These are phyloP conservation scores for Capronia americana DNA, from an alignment of 2,329 filamentous ascomycete species.

Conservation along the genomic window DNA sequence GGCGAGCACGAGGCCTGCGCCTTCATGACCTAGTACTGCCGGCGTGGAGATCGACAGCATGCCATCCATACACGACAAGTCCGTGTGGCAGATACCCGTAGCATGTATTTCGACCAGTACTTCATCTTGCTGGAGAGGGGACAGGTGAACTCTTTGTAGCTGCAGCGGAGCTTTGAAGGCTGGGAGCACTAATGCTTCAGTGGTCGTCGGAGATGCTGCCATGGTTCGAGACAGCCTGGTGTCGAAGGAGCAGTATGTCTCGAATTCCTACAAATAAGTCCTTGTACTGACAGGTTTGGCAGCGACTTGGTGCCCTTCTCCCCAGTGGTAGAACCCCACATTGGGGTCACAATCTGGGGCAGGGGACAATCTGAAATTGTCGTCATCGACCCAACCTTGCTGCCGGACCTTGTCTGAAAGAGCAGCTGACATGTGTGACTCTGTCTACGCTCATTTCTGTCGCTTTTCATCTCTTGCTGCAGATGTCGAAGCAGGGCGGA, in stretches of 20 bases:
- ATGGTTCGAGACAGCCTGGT: neutral
- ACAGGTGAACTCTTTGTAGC: conserved; percentile 2
- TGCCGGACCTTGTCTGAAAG: neutral
- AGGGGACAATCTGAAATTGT: neutral
- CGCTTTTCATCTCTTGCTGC: neutral
- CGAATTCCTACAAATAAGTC: neutral
- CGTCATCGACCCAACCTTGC: neutral
- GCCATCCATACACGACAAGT: conserved; percentile 60
- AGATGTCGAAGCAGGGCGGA: neutral
- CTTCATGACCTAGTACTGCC: conserved; percentile 52
- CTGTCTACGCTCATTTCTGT: too few species aligned
- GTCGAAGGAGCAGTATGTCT: neutral
- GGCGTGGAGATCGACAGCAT: conserved; percentile 51
- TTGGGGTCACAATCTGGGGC: conserved; percentile 4
- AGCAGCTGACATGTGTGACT: neutral
- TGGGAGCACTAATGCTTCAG: conserved; percentile 5
- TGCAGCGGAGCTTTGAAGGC: neutral
- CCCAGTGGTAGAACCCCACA: neutral
- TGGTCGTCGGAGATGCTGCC: neutral
- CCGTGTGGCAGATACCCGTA: conserved; percentile 88
- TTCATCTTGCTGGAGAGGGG: conserved; percentile 36
- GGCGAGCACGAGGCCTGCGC: conserved; percentile 34
- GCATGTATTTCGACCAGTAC: conserved; percentile 89
- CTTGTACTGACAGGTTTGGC: neutral
- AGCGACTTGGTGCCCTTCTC: too few species aligned